Conservation (phyloP, 2,329 filamentous ascomycete genomes). For the Epichloe coenophiala region DNA sequence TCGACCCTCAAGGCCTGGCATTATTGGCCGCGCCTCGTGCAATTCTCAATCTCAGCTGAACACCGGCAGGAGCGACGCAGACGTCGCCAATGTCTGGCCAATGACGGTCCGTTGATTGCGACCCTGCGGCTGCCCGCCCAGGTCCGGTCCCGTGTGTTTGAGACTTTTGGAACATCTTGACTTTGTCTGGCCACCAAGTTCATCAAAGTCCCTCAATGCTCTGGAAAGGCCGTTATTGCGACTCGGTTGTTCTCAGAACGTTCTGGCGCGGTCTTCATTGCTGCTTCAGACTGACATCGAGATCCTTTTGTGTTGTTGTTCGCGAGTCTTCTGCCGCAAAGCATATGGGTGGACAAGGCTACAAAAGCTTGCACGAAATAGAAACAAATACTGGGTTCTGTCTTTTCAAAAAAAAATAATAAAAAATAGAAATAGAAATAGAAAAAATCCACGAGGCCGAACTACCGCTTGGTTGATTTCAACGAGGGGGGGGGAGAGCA, state of each 20-base stretch:
- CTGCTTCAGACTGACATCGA: background rate
- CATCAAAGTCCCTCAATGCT: background rate
- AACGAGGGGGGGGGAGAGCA: background rate
- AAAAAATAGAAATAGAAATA: too few relatives aligned
- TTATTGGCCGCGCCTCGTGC: background rate
- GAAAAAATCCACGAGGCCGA: background rate
- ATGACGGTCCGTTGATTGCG: conserved; percentile 2
- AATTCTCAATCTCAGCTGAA: background rate
- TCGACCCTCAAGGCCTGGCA: too few relatives aligned
- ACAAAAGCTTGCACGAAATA: background rate
- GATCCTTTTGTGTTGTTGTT: background rate
- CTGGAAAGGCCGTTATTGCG: background rate
- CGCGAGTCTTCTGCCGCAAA: background rate
- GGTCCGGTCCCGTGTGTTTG: background rate
- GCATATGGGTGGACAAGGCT: background rate
- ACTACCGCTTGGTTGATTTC: background rate
- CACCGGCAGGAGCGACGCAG: background rate
- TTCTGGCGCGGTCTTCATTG: background rate
- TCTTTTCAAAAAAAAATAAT: too few relatives aligned
- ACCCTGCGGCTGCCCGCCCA: background rate
- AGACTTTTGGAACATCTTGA: too few relatives aligned
- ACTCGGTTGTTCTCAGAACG: background rate
- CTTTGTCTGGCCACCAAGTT: too few relatives aligned
- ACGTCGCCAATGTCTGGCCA: conserved; percentile 1
- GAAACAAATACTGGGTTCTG: too few relatives aligned